A percentile compares a stretch with the other conserved stretches of the same genome.
phyloP scores from a whole-genome alignment of 1,284 basidiomycete species.

The Malassezia vespertilionis region DNA sequence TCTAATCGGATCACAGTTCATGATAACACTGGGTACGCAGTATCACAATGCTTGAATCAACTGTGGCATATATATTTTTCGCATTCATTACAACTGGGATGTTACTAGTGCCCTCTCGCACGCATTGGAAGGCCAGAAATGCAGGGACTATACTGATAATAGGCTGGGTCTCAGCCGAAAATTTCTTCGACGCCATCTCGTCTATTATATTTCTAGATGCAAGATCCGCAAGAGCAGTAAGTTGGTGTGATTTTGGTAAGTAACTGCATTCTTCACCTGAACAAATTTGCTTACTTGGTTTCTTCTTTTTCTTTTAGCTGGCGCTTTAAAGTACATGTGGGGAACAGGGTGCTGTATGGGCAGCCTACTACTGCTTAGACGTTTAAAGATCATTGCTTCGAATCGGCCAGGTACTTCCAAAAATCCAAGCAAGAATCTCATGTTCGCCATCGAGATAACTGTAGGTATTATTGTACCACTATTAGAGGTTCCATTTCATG shows the following conservation, averaged over 20 bases:
- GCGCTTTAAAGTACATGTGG: not conserved
- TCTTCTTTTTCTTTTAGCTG: too few relatives aligned
- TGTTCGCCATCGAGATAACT: not conserved
- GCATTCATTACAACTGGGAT: not conserved
- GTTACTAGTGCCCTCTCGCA: not conserved
- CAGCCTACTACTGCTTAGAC: not conserved
- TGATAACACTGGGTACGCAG: too few relatives aligned
- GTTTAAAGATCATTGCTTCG: not conserved
- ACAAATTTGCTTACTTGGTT: too few relatives aligned
- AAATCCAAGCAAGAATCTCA: not conserved
- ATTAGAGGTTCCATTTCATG: not conserved
- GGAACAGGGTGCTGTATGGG: not conserved
- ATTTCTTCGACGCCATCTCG: not conserved
- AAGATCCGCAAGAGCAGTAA: not conserved
- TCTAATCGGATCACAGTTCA: too few relatives aligned
- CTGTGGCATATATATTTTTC: slow-evolving; percentile 1
- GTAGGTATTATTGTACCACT: not conserved
- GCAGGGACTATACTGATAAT: slow-evolving; percentile 1
- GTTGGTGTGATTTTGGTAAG: not conserved
- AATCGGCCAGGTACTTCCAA: not conserved
- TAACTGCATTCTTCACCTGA: too few relatives aligned
- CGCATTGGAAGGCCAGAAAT: not conserved
- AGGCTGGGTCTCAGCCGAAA: not conserved
- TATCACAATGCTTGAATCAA: not conserved
- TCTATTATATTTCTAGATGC: not conserved